Evolutionary conservation across 1,139 yeast genomes (phyloP).

Genomic region (Sugiyamaella xylanicola): DNA sequence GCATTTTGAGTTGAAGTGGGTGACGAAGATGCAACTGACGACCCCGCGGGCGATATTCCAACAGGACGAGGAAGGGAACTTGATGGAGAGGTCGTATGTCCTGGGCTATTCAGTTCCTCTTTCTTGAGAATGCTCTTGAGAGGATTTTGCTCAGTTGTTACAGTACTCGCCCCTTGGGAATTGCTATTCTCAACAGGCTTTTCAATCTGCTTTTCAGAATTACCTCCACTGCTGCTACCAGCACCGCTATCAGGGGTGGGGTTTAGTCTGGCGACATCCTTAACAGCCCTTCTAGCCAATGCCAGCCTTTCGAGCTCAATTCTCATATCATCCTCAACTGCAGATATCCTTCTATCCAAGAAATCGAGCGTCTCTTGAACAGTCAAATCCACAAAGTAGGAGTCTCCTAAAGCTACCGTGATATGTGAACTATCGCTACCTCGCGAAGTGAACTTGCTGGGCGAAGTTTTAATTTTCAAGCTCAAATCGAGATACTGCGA

Average conservation of each 20-base stretch:
- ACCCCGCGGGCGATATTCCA: no score
- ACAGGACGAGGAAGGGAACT: no score
- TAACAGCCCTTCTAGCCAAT: constrained; percentile 49
- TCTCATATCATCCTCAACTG: constrained; percentile 46
- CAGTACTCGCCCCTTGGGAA: no score
- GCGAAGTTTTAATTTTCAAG: neutral
- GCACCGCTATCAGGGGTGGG: no score
- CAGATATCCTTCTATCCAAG: constrained; percentile 47
- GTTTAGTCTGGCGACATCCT: constrained; percentile 39
- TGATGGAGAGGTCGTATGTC: neutral
- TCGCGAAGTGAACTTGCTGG: constrained; percentile 1
- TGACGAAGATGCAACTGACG: no score
- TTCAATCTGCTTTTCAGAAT: neutral
- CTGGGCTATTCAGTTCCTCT: neutral
- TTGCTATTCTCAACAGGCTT: neutral
- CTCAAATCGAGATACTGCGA: constrained; percentile 15
- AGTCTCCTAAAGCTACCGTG: constrained; percentile 59
- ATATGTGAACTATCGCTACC: constrained; percentile 34
- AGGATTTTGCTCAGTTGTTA: neutral
- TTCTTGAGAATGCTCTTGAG: neutral
- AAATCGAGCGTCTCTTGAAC: constrained; percentile 50
- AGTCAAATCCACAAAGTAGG: constrained; percentile 56
- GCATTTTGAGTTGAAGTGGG: no score
- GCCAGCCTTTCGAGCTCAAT: constrained; percentile 49
- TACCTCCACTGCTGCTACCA: no score